Conservation (phyloP, 192 early-diverging fungal genomes). For the Coemansia sp. region DNA sequence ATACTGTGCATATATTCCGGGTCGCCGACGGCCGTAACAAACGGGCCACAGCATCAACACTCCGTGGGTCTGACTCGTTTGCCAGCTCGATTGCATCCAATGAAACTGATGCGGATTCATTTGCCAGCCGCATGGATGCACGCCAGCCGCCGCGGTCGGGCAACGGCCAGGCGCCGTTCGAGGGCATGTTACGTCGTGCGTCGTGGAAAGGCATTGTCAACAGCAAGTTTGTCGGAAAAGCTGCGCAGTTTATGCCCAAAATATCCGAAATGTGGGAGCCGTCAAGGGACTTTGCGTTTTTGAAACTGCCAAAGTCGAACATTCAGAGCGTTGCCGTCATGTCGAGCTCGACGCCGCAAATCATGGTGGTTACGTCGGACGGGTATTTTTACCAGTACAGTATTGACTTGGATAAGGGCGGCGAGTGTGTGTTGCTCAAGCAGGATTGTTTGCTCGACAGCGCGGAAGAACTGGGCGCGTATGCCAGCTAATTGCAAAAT, state of each 20-base stretch:
- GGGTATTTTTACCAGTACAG: slow-evolving; percentile 90
- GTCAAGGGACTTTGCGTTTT: slow-evolving; percentile 88
- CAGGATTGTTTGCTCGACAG: slow-evolving; percentile 65
- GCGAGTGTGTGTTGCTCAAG: slow-evolving; percentile 81
- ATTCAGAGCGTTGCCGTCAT: slow-evolving; percentile 75
- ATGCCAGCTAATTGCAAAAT: slow-evolving; percentile 30
- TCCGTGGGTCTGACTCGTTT: slow-evolving; percentile 19
- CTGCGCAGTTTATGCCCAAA: slow-evolving; percentile 82
- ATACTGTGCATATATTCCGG: slow-evolving; percentile 96
- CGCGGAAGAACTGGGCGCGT: slow-evolving; percentile 53
- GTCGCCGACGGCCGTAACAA: slow-evolving; percentile 55
- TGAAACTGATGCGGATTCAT: slow-evolving; percentile 19
- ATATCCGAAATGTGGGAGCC: slow-evolving; percentile 96
- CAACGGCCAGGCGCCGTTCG: slow-evolving; percentile 52
- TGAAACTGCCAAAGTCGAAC: slow-evolving; percentile 79
- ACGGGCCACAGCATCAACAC: slow-evolving; percentile 7
- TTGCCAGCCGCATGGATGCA: slow-evolving; percentile 2
- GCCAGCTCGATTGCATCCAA: slow-evolving; percentile 36
- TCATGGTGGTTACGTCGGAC: slow-evolving; percentile 88
- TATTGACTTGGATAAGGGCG: slow-evolving; percentile 85
- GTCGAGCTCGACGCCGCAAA: slow-evolving; percentile 72
- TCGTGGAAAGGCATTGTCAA: slow-evolving; percentile 55
- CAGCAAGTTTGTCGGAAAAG: slow-evolving; percentile 72
- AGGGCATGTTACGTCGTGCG: slow-evolving; percentile 61
- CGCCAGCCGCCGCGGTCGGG: neutral